phyloP scores from a whole-genome alignment of 441 rosid genomes.

The Populus hybrid region DNA sequence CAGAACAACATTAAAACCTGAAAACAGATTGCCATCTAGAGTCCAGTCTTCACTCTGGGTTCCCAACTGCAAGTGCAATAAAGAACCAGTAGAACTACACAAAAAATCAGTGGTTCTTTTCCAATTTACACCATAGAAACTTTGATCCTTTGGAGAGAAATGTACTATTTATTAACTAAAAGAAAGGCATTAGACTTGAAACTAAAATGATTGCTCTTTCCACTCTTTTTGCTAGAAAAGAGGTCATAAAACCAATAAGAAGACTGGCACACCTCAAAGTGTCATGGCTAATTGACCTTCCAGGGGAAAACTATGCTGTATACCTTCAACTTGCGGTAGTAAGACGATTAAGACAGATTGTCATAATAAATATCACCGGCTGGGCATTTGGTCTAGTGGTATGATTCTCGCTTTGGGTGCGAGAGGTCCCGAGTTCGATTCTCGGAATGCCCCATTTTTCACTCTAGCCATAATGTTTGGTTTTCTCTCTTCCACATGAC shows the following conservation, averaged over 20 bases:
- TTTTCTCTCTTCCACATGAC: neutral
- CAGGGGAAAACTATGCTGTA: neutral
- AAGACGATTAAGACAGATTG: neutral
- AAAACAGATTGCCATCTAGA: too few relatives aligned
- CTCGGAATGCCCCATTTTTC: conserved; percentile 31
- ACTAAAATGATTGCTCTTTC: neutral
- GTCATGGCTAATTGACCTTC: neutral
- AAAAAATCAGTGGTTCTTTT: too few relatives aligned
- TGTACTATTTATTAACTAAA: too few relatives aligned
- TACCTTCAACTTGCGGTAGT: neutral
- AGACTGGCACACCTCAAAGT: neutral
- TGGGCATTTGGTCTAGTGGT: conserved; percentile 52
- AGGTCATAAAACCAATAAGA: neutral
- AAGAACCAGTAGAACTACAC: too few relatives aligned
- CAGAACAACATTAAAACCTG: too few relatives aligned
- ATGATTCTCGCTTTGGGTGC: conserved; percentile 62
- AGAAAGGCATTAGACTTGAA: neutral
- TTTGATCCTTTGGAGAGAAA: neutral
- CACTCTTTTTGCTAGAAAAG: neutral
- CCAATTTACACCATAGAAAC: neutral
- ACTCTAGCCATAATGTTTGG: neutral
- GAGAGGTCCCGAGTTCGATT: conserved; percentile 48
- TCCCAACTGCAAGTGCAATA: too few relatives aligned
- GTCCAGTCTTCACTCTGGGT: neutral
- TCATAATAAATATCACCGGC: neutral